A percentile compares a stretch with the other conserved stretches of the same genome.
Conservation (phyloP, 2,329 filamentous ascomycete genomes). For the Cladosporium colombiae region DNA sequence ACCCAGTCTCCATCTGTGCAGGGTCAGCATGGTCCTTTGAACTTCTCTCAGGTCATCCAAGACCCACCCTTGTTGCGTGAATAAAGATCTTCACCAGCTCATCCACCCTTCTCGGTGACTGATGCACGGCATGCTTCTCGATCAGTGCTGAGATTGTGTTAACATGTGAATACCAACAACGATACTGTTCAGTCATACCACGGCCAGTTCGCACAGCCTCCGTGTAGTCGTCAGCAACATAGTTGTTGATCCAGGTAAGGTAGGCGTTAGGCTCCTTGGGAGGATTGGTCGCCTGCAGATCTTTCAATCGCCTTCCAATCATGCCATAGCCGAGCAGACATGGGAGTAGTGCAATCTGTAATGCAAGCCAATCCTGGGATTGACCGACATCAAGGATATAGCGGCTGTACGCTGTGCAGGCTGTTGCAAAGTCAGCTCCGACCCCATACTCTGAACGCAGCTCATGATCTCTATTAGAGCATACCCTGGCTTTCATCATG, state of each 20-base stretch:
- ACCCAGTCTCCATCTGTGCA: slow-evolving; percentile 65
- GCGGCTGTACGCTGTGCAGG: slow-evolving; percentile 76
- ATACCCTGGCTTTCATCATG: slow-evolving; percentile 74
- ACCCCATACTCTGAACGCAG: background rate
- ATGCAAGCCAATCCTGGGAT: slow-evolving; percentile 81
- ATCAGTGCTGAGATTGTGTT: slow-evolving; percentile 56
- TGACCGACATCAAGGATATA: slow-evolving; percentile 88
- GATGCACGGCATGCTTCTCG: slow-evolving; percentile 71
- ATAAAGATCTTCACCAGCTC: slow-evolving; percentile 83
- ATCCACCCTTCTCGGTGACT: slow-evolving; percentile 75
- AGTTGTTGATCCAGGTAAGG: slow-evolving; percentile 90
- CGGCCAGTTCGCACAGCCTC: slow-evolving; percentile 70
- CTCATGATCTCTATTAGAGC: slow-evolving; percentile 10
- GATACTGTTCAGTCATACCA: slow-evolving; percentile 40
- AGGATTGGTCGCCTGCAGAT: slow-evolving; percentile 57
- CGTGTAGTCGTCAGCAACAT: slow-evolving; percentile 76
- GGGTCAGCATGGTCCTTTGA: slow-evolving; percentile 36
- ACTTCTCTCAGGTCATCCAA: background rate
- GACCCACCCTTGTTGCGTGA: slow-evolving; percentile 75
- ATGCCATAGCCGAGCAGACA: slow-evolving; percentile 87
- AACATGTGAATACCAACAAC: background rate
- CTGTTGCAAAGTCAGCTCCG: slow-evolving; percentile 38
- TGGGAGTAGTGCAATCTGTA: slow-evolving; percentile 81
- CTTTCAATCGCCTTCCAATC: slow-evolving; percentile 69
- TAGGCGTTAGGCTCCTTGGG: slow-evolving; percentile 54